Conservation (phyloP, 805 yeast genomes). For the Saccharomycopsis microspora region DNA sequence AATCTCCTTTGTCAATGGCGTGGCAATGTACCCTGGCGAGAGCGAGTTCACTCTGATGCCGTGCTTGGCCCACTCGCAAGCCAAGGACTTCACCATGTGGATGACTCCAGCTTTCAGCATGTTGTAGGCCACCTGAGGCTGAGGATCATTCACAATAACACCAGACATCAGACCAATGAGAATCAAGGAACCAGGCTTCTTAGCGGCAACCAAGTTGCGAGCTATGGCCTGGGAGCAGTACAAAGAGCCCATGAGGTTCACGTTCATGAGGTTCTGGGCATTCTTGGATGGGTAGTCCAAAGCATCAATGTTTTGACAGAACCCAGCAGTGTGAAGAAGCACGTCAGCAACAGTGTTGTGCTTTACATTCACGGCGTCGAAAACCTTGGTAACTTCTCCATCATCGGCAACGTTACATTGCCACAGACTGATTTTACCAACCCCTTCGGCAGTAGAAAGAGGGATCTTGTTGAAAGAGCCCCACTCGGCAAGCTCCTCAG, state of each 20-base stretch:
- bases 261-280: conserved; percentile 53
- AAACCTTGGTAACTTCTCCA: conserved; percentile 33
- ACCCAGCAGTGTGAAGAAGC: conserved; percentile 55
- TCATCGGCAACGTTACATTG: conserved; percentile 56
- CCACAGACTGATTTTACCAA: conserved; percentile 35
- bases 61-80: conserved; percentile 65
- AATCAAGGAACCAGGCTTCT: conserved; percentile 43
- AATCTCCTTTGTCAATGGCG: conserved; percentile 55
- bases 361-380: conserved; percentile 39
- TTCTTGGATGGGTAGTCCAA: conserved; percentile 55
- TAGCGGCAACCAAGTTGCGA: conserved; percentile 48
- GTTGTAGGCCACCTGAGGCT: conserved; percentile 60
- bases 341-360: conserved; percentile 44
- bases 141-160: conserved; percentile 61
- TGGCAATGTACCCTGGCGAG: conserved; percentile 61
- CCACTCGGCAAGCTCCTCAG: conserved; percentile 40
- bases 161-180: conserved; percentile 67
- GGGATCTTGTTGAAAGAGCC: conserved; percentile 26
- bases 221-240: conserved; percentile 58
- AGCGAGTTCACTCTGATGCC: conserved; percentile 50
- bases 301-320: conserved; percentile 58
- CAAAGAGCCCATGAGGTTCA: conserved; percentile 57
- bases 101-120: conserved; percentile 65
- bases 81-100: conserved; percentile 55
- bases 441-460: conserved; percentile 21